Conservation (phyloP, 257 asterid species). For the Nicotiana attenuata region DNA sequence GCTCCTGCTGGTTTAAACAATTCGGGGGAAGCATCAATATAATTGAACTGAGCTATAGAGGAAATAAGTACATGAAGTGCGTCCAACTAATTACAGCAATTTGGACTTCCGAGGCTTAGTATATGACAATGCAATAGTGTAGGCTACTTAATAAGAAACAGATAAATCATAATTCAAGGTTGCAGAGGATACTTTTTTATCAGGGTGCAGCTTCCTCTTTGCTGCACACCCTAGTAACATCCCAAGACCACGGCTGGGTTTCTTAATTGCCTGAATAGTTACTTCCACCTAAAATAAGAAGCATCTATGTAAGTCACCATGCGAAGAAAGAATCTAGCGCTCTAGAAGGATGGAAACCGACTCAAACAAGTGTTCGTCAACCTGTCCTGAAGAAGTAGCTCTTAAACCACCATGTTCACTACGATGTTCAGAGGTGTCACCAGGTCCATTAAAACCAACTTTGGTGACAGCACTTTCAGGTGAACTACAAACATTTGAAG, state of each 20-base stretch:
- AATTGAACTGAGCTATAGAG: neutral
- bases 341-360: neutral
- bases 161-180: neutral
- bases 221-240: constrained; percentile 66
- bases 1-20: constrained; percentile 26
- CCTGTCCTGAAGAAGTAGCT: constrained; percentile 12
- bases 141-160: neutral
- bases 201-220: constrained; percentile 69
- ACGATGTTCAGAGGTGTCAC: constrained; percentile 11
- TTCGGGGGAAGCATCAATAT: neutral
- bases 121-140: neutral
- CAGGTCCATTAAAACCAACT: constrained; percentile 2
- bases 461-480: constrained; percentile 16
- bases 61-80: neutral
- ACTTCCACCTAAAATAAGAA: constrained; percentile 47
- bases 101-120: neutral
- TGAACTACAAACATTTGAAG: constrained; percentile 15
- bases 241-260: constrained; percentile 85
- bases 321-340: neutral
- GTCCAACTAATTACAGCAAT: neutral
- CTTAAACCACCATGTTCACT: constrained; percentile 19
- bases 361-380: neutral
- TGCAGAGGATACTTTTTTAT: constrained; percentile 43
- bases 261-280: constrained; percentile 63
- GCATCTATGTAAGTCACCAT: neutral